Percentiles rank a stretch among this genome's conserved stretches.
These are phyloP conservation scores for Phyllosticta citribraziliensis DNA, from an alignment of 2,329 filamentous ascomycete species.

Conservation along the genomic window DNA sequence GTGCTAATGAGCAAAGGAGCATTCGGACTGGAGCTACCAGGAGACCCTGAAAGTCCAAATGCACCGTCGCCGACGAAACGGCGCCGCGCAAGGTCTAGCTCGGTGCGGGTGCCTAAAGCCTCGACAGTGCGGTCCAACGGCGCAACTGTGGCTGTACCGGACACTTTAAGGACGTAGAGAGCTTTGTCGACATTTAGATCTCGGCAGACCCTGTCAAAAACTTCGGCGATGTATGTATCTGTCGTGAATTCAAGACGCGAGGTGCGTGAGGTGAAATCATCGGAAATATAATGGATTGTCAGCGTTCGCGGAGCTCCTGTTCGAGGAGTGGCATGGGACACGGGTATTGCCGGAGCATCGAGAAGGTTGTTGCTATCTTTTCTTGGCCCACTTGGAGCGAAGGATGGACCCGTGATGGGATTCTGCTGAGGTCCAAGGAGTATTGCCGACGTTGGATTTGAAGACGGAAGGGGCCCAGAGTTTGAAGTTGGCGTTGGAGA, in stretches of 20 bases:
- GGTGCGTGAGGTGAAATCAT: conserved; percentile 58
- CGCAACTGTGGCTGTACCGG: conserved; percentile 63
- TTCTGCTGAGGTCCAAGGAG: conserved; percentile 34
- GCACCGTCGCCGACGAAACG: conserved; percentile 68
- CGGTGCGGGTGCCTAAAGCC: conserved; percentile 63
- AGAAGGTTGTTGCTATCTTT: conserved; percentile 36
- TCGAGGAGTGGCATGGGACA: conserved; percentile 41
- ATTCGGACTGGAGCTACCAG: conserved; percentile 61
- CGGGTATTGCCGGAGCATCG: conserved; percentile 33
- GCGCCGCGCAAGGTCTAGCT: conserved; percentile 65
- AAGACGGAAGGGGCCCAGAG: conserved; percentile 20
- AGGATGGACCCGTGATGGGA: conserved; percentile 41
- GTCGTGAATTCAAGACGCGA: conserved; percentile 68
- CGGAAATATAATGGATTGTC: conserved; percentile 62
- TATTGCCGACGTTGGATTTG: conserved; percentile 14
- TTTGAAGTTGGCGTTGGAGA: conserved; percentile 23
- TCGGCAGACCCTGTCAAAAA: conserved; percentile 67
- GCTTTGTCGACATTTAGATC: conserved; percentile 71
- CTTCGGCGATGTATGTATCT: conserved; percentile 73
- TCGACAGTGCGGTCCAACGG: conserved; percentile 69
- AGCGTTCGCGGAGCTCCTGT: conserved; percentile 62
- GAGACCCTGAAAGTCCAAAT: conserved; percentile 57
- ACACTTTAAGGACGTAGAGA: conserved; percentile 68
- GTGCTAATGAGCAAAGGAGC: conserved; percentile 48
- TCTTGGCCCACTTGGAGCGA: conserved; percentile 35